Conservation (phyloP, 2,329 filamentous ascomycete genomes). For the Trichoderma atrobrunneum region DNA sequence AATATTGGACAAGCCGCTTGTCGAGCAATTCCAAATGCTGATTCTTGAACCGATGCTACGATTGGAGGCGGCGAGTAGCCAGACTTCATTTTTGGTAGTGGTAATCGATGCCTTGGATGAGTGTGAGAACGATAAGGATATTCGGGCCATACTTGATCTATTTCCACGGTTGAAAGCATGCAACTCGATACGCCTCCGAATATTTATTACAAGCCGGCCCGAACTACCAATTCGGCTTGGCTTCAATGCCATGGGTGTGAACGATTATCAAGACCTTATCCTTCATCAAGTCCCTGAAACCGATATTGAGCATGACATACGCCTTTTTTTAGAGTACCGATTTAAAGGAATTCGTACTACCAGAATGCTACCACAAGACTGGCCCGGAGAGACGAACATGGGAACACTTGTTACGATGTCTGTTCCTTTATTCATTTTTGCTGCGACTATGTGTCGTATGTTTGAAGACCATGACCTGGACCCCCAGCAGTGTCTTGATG, state of each 20-base stretch:
- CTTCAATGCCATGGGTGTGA: fast-evolving
- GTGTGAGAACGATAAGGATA: neutral
- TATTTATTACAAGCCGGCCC: neutral
- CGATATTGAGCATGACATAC: neutral
- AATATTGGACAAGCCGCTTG: no score
- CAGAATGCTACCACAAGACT: neutral
- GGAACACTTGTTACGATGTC: neutral
- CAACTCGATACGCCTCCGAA: neutral
- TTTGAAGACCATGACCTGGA: neutral
- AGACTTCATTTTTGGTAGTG: neutral
- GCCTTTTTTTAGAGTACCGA: no score
- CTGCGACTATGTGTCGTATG: neutral
- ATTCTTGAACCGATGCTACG: no score
- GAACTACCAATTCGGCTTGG: neutral
- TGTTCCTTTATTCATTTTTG: neutral
- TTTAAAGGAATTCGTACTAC: no score
- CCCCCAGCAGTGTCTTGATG: fast-evolving
- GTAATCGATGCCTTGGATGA: neutral
- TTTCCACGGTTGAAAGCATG: neutral
- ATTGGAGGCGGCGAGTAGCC: fast-evolving
- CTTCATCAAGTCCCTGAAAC: neutral
- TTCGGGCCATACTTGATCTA: neutral
- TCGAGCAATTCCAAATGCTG: no score
- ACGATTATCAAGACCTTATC: neutral
- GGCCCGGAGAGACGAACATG: neutral